Conservation (phyloP, 2,329 filamentous ascomycete species). For the Fusarium tricinctum region DNA sequence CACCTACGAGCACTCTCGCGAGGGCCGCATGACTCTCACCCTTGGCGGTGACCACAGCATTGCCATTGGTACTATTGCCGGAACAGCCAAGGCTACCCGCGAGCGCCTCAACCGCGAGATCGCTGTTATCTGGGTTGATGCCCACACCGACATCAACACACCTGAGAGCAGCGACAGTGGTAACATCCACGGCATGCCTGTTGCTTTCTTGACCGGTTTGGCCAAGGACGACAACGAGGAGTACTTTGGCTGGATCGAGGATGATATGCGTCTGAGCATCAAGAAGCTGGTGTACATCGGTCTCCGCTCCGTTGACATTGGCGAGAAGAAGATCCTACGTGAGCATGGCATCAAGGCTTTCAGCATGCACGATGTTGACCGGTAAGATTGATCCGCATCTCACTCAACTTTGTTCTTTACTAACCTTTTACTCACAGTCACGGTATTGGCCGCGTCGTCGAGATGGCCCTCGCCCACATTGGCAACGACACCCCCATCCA, state of each 20-base stretch:
- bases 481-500: conserved; percentile 96
- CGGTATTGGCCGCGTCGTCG: conserved; percentile 95
- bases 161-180: conserved; percentile 91
- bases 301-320: conserved; percentile 90
- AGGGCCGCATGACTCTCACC: conserved; percentile 90
- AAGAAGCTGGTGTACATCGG: conserved; percentile 98
- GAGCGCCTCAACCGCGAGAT: conserved; percentile 87
- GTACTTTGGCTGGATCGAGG: conserved; percentile 89
- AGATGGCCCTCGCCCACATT: conserved; percentile 98
- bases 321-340: conserved; percentile 91
- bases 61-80: conserved; percentile 92
- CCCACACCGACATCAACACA: conserved; percentile 97
- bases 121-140: conserved; percentile 98
- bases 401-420: neutral
- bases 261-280: conserved; percentile 76
- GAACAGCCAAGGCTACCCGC: conserved; percentile 85
- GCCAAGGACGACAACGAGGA: conserved; percentile 81
- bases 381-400: conserved; percentile 62
- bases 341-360: conserved; percentile 96
- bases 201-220: conserved; percentile 89
- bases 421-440: conserved; percentile 65
- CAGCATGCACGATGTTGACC: conserved; percentile 98
- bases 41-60: conserved; percentile 97
- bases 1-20: conserved; percentile 86
- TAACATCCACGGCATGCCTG: conserved; percentile 98